A percentile compares a stretch with the other conserved stretches of the same genome.
Conservation (phyloP, 768 basidiomycete genomes). For the Mycena haematopus region DNA sequence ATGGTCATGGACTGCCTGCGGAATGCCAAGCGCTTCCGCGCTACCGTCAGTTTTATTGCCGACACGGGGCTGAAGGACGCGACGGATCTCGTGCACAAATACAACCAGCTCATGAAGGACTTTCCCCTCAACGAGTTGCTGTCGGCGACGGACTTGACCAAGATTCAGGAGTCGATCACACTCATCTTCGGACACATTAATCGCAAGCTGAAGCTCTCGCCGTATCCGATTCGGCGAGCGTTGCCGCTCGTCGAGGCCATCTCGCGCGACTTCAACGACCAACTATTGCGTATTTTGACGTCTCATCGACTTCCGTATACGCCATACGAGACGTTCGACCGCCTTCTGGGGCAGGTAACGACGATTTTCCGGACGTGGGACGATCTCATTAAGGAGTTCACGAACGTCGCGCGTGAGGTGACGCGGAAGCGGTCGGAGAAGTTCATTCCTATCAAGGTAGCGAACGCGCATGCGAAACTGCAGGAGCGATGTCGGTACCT, state of each 20-base stretch:
- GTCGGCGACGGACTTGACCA: conserved; percentile 94
- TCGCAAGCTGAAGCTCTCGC: conserved; percentile 93
- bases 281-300: conserved; percentile 87
- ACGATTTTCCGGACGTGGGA: conserved; percentile 90
- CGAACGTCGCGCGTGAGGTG: conserved; percentile 91
- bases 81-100: conserved; percentile 93
- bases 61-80: conserved; percentile 97
- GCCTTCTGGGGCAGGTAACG: conserved; percentile 75
- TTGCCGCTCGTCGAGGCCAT: conserved; percentile 98
- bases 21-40: conserved; percentile 96
- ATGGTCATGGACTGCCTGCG: conserved; percentile 94
- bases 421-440: conserved; percentile 88
- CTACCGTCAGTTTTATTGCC: conserved; percentile 96
- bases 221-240: conserved; percentile 95
- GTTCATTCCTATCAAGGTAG: conserved; percentile 97
- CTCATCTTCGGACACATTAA: conserved; percentile 94
- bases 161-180: conserved; percentile 87
- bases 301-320: conserved; percentile 92
- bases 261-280: conserved; percentile 96
- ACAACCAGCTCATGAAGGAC: conserved; percentile 99
- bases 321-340: conserved; percentile 93
- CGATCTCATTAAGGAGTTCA: conserved; percentile 90
- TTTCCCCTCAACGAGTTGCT: conserved; percentile 97
- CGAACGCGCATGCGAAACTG: conserved; percentile 87
- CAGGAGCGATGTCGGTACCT: conserved; percentile 89